phyloP scores from a whole-genome alignment of 768 basidiomycete genomes.

The Sporobolomyces phaffii region DNA sequence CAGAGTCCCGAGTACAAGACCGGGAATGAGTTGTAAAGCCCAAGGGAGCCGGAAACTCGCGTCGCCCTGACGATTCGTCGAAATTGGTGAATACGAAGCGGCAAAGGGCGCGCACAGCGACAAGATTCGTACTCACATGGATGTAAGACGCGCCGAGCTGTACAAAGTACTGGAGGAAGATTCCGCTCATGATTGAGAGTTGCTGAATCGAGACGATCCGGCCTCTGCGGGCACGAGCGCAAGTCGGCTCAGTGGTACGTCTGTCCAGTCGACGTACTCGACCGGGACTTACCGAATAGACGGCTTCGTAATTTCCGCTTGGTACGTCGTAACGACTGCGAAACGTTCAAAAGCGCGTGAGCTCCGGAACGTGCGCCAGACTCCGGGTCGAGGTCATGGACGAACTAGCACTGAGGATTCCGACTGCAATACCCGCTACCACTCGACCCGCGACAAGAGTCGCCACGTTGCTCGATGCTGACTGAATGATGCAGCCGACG shows the following conservation, averaged over 20 bases:
- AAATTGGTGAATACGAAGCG: no score
- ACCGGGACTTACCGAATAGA: constrained; percentile 50
- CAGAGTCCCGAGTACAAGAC: constrained; percentile 60
- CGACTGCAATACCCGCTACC: constrained; percentile 14
- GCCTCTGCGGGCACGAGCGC: no score
- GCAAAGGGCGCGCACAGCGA: no score
- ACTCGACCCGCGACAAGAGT: constrained; percentile 25
- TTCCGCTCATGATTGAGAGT: constrained; percentile 53
- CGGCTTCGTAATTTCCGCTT: constrained; percentile 50
- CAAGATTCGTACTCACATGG: no score
- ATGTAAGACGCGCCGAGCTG: constrained; percentile 57
- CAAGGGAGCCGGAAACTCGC: constrained; percentile 58
- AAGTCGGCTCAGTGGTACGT: no score
- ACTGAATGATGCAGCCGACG: constrained; percentile 22
- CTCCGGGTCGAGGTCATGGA: no score
- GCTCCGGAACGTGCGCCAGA: no score
- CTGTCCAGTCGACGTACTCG: no score
- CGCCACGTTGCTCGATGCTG: background rate
- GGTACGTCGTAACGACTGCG: constrained; percentile 23
- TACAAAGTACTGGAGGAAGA: constrained; percentile 49
- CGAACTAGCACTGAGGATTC: no score
- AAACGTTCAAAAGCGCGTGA: no score
- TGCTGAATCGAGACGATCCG: constrained; percentile 71
- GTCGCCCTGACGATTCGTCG: constrained; percentile 56
- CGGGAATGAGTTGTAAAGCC: constrained; percentile 63